phyloP scores from a whole-genome alignment of 2,329 filamentous ascomycete genomes.

The Aspergillus brunneoviolaceus region DNA sequence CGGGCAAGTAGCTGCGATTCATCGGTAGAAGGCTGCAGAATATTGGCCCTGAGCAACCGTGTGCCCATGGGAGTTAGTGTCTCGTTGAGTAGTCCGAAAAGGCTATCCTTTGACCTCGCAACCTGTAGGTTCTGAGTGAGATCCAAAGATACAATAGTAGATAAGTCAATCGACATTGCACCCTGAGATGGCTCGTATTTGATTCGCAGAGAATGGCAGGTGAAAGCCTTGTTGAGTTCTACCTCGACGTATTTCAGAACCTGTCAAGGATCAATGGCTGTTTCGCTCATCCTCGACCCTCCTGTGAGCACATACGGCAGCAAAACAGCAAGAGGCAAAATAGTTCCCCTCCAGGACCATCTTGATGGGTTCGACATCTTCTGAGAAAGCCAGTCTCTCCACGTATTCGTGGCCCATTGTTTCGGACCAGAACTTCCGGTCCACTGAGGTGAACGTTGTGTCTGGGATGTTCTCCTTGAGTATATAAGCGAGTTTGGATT shows the following conservation, averaged over 20 bases:
- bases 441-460: slow-evolving; percentile 62
- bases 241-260: slow-evolving; percentile 78
- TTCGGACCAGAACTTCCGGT: slow-evolving; percentile 84
- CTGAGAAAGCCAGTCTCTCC: slow-evolving; percentile 71
- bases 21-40: slow-evolving; percentile 83
- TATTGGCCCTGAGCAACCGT: slow-evolving; percentile 77
- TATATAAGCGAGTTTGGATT: slow-evolving; percentile 72
- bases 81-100: slow-evolving; percentile 83
- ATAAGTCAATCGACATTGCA: slow-evolving; percentile 92
- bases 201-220: slow-evolving; percentile 77
- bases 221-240: slow-evolving; percentile 66
- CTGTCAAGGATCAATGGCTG: slow-evolving; percentile 47
- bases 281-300: not conserved
- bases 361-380: slow-evolving; percentile 79
- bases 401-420: slow-evolving; percentile 73
- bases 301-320: slow-evolving; percentile 63
- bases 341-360: slow-evolving; percentile 79
- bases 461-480: slow-evolving; percentile 70
- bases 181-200: slow-evolving; percentile 85
- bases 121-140: slow-evolving; percentile 83
- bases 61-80: slow-evolving; percentile 87
- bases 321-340: slow-evolving; percentile 80
- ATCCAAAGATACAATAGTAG: slow-evolving; percentile 83
- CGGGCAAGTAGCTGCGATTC: slow-evolving; percentile 66
- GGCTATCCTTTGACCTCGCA: slow-evolving; percentile 72